Conservation (phyloP, 106 monocot genomes). For the Platanthera guangdongensis region DNA sequence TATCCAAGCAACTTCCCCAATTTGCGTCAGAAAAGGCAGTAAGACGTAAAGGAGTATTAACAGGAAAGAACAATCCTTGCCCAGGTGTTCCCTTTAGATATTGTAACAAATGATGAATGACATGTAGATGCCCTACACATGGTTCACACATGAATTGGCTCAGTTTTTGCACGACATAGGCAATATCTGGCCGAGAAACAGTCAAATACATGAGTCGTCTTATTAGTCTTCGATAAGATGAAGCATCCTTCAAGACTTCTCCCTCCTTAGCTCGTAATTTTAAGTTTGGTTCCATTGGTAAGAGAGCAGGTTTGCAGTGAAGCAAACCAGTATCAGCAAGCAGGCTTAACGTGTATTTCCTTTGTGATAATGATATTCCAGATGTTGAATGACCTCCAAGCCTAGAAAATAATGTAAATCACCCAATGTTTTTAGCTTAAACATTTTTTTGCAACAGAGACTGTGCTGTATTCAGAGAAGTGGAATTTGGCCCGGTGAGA, state of each 20-base stretch:
- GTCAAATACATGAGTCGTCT: neutral
- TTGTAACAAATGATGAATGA: too few species aligned
- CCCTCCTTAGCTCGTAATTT: neutral
- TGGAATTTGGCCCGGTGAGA: neutral
- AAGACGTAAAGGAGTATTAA: neutral
- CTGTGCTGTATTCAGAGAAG: neutral
- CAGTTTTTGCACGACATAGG: neutral
- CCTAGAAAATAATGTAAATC: neutral
- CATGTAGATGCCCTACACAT: neutral
- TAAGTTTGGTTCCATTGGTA: neutral
- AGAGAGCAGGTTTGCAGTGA: too few species aligned
- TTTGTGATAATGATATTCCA: neutral
- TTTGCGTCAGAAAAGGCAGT: neutral
- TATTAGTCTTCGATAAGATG: neutral
- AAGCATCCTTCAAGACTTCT: neutral
- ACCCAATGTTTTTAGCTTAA: neutral
- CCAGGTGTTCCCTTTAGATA: neutral
- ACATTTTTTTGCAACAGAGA: neutral
- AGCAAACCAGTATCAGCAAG: neutral
- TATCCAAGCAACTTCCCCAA: neutral
- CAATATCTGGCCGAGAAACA: neutral
- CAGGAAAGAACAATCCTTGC: neutral
- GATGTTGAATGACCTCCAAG: neutral
- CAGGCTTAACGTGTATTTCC: neutral
- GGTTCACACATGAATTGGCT: constrained; percentile 2